A percentile compares a stretch with the other conserved stretches of the same genome.
Conservation (phyloP, 164 flowering plant genomes). For the Echeveria elegans region DNA sequence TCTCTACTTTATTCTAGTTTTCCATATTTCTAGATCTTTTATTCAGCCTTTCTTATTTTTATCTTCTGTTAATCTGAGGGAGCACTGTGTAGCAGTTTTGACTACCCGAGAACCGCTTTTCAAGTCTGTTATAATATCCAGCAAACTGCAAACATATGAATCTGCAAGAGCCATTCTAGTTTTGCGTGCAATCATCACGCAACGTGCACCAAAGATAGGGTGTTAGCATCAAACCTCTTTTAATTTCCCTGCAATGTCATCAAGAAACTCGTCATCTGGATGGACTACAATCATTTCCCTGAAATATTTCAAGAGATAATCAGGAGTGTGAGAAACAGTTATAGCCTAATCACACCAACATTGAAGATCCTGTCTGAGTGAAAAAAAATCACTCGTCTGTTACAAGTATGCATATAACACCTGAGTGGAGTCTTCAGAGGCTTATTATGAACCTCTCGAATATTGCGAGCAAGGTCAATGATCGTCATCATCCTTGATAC, state of each 20-base stretch:
- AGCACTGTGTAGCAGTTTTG: not conserved
- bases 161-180: too few species aligned
- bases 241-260: conserved; percentile 79
- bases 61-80: not conserved
- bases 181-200: too few species aligned
- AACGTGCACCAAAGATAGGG: not conserved
- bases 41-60: not conserved
- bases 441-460: conserved; percentile 88
- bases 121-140: not conserved
- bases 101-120: too few species aligned
- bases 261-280: conserved; percentile 74
- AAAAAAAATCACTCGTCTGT: not conserved
- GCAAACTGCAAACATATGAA: too few species aligned
- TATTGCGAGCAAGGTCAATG: conserved; percentile 91
- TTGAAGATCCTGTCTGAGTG: not conserved
- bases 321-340: not conserved
- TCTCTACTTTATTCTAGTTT: not conserved
- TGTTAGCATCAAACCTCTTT: conserved; percentile 44
- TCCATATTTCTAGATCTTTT: not conserved
- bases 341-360: not conserved
- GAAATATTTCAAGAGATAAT: conserved; percentile 11
- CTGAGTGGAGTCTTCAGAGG: conserved; percentile 85
- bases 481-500: conserved; percentile 88
- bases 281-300: conserved; percentile 95
- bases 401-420: conserved; percentile 22